Percentiles rank a stretch among this genome's conserved stretches.
These are phyloP conservation scores for Ceratocystis albifundus DNA, from an alignment of 2,329 filamentous ascomycete species.

Conservation along the genomic window DNA sequence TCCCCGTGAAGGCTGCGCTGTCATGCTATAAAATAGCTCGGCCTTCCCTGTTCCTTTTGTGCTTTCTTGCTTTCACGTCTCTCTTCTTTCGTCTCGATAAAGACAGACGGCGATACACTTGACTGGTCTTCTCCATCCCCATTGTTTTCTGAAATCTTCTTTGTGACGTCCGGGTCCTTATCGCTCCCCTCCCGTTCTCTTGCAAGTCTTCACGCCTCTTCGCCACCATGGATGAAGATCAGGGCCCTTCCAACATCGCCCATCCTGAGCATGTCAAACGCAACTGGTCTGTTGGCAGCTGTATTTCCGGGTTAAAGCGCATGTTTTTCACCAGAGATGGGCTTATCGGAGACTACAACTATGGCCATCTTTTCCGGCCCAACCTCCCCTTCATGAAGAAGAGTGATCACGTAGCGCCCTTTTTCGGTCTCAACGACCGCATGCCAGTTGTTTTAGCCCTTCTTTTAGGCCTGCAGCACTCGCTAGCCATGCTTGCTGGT, in stretches of 20 bases:
- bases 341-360: slow-evolving; percentile 77
- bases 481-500: slow-evolving; percentile 62
- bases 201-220: neutral
- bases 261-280: slow-evolving; percentile 29
- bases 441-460: slow-evolving; percentile 66
- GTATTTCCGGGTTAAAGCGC: slow-evolving; percentile 27
- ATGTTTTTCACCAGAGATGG: slow-evolving; percentile 53
- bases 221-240: slow-evolving; percentile 44
- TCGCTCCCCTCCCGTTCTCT: neutral
- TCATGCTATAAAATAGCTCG: neutral
- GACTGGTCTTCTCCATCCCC: neutral
- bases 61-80: neutral
- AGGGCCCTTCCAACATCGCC: slow-evolving; percentile 42
- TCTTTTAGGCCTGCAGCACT: slow-evolving; percentile 67
- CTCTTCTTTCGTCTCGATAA: neutral
- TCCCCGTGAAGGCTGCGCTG: neutral
- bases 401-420: slow-evolving; percentile 49
- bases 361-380: slow-evolving; percentile 72
- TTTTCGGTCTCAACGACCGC: slow-evolving; percentile 70
- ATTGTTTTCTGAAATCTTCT: neutral
- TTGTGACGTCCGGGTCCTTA: too few species aligned
- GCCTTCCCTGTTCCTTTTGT: neutral
- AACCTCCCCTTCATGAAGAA: slow-evolving; percentile 73
- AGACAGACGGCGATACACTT: neutral
- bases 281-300: slow-evolving; percentile 26